These are phyloP conservation scores for Cymbopogon flexuosus DNA, from an alignment of 202 grass and related monocot genomes.

Conservation along the genomic window DNA sequence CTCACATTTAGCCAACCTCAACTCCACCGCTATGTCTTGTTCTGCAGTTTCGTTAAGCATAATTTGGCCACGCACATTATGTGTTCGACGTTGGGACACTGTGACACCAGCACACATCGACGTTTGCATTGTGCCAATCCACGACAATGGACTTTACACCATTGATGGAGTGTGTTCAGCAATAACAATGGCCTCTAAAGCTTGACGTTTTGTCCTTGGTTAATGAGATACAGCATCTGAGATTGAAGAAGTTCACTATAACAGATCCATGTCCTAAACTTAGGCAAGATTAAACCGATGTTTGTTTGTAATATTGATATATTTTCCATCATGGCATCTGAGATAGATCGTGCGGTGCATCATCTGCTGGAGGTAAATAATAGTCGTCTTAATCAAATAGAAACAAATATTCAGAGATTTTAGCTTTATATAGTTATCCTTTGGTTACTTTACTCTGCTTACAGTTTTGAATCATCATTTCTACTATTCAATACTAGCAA, in stretches of 20 bases:
- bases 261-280: background rate
- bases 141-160: too few relatives aligned
- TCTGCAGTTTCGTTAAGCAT: too few relatives aligned
- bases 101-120: too few relatives aligned
- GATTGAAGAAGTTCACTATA: background rate
- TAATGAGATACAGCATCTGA: background rate
- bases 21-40: too few relatives aligned
- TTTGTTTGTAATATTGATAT: slow-evolving; percentile 18
- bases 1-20: too few relatives aligned
- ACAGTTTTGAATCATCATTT: background rate
- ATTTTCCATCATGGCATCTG: slow-evolving; percentile 40
- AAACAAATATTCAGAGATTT: slow-evolving; percentile 58
- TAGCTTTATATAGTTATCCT: slow-evolving; percentile 45
- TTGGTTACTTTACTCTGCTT: background rate
- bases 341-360: slow-evolving; percentile 48
- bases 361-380: slow-evolving; percentile 60
- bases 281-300: background rate
- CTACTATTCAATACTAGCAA: background rate
- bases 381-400: slow-evolving; percentile 63
- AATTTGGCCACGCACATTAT: too few relatives aligned
- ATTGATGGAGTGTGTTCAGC: too few relatives aligned
- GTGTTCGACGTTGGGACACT: too few relatives aligned
- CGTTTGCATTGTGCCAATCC: too few relatives aligned
- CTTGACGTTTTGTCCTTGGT: background rate
- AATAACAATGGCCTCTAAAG: too few relatives aligned